A percentile compares a stretch with the other conserved stretches of the same genome.
phyloP scores from a whole-genome alignment of 1,139 yeast species.

The Geotrichum fermentans region DNA sequence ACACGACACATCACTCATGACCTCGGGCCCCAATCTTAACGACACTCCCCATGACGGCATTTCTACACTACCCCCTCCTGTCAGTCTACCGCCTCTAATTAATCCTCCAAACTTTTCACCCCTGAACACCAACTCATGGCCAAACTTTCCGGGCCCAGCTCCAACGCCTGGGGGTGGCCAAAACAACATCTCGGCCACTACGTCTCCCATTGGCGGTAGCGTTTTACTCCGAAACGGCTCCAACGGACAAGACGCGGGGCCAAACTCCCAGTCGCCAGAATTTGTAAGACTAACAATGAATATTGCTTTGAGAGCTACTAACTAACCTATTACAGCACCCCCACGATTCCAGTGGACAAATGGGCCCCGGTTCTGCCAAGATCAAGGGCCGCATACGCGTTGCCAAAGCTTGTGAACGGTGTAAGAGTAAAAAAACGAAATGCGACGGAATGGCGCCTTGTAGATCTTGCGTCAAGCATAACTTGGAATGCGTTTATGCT shows the following conservation, averaged over 20 bases:
- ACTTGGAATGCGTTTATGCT: slow-evolving; percentile 41
- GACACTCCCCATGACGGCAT: too few species aligned
- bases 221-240: too few species aligned
- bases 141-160: too few species aligned
- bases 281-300: background rate
- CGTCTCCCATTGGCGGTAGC: too few species aligned
- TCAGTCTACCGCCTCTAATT: too few species aligned
- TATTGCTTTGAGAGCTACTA: background rate
- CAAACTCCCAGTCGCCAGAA: slow-evolving; percentile 2
- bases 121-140: too few species aligned
- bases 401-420: slow-evolving; percentile 56
- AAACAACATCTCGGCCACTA: too few species aligned
- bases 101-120: too few species aligned
- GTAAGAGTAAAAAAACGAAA: slow-evolving; percentile 57
- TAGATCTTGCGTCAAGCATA: slow-evolving; percentile 45
- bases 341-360: background rate
- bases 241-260: background rate
- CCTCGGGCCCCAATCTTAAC: too few species aligned
- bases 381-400: slow-evolving; percentile 35
- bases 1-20: too few species aligned
- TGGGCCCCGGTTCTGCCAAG: background rate
- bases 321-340: background rate
- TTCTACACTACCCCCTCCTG: too few species aligned
- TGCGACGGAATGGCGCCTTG: slow-evolving; percentile 60
- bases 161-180: too few species aligned